phyloP scores from a whole-genome alignment of 1,284 basidiomycete genomes.

The Kwoniella shivajii region DNA sequence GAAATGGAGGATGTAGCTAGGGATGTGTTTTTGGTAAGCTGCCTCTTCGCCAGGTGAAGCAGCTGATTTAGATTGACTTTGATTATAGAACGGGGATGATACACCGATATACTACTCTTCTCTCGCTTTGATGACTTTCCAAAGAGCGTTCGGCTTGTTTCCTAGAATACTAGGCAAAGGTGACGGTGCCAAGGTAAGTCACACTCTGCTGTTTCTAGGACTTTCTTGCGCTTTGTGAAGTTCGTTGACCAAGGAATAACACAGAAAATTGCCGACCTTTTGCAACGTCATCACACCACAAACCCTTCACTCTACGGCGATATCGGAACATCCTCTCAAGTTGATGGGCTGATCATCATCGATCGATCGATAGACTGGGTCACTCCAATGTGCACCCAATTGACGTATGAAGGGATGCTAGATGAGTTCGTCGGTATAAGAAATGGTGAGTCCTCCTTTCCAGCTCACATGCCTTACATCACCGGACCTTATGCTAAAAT shows the following conservation, averaged over 20 bases:
- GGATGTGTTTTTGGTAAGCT: constrained; percentile 76
- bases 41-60: background rate
- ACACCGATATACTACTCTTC: constrained; percentile 85
- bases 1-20: constrained; percentile 81
- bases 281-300: constrained; percentile 63
- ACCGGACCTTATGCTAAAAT: background rate
- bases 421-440: constrained; percentile 90
- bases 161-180: constrained; percentile 94
- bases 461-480: background rate
- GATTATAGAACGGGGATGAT: constrained; percentile 82
- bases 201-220: background rate
- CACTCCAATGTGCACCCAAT: constrained; percentile 90
- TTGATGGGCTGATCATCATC: constrained; percentile 86
- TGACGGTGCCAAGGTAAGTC: constrained; percentile 75
- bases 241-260: background rate
- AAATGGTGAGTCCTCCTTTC: constrained; percentile 64
- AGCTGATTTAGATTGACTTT: background rate
- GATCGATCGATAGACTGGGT: constrained; percentile 95
- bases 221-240: background rate
- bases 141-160: constrained; percentile 84
- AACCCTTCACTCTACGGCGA: constrained; percentile 36
- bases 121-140: constrained; percentile 80
- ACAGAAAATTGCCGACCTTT: constrained; percentile 73
- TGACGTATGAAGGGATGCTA: constrained; percentile 96
- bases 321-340: constrained; percentile 54